These are phyloP conservation scores for Alectoria sarmentosa DNA, from an alignment of 495 filamentous ascomycete genomes.

Conservation along the genomic window DNA sequence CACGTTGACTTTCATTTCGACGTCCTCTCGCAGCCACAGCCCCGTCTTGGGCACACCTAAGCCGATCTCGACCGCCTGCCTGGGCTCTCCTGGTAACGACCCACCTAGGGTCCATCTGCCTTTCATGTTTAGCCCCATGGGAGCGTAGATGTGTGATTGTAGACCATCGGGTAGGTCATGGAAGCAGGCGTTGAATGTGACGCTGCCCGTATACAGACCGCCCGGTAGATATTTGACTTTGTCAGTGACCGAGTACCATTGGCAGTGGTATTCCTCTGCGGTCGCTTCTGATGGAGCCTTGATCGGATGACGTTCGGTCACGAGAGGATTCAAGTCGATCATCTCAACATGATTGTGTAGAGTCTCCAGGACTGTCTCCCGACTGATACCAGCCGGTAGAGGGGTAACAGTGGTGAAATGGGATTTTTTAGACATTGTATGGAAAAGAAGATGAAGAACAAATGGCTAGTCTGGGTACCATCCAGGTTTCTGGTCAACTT, in stretches of 20 bases:
- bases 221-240: constrained; percentile 65
- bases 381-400: constrained; percentile 57
- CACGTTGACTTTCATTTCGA: constrained; percentile 69
- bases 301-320: constrained; percentile 59
- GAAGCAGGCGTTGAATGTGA: constrained; percentile 70
- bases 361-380: constrained; percentile 58
- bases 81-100: constrained; percentile 54
- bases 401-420: constrained; percentile 65
- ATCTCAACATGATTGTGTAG: constrained; percentile 68
- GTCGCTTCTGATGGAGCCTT: constrained; percentile 53
- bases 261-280: constrained; percentile 58
- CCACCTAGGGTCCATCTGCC: constrained; percentile 61
- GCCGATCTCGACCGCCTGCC: constrained; percentile 52
- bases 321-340: constrained; percentile 76
- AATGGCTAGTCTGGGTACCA: background rate
- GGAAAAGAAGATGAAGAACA: background rate
- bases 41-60: constrained; percentile 53
- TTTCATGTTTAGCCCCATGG: constrained; percentile 58
- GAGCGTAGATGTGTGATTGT: constrained; percentile 70
- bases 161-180: constrained; percentile 60
- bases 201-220: constrained; percentile 48
- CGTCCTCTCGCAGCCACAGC: constrained; percentile 69
- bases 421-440: constrained; percentile 31
- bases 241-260: constrained; percentile 61
- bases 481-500: too few species aligned